Base-by-base conservation (phyloP, 1,284 basidiomycete species). In the Thecaphora thlaspeos region DNA sequence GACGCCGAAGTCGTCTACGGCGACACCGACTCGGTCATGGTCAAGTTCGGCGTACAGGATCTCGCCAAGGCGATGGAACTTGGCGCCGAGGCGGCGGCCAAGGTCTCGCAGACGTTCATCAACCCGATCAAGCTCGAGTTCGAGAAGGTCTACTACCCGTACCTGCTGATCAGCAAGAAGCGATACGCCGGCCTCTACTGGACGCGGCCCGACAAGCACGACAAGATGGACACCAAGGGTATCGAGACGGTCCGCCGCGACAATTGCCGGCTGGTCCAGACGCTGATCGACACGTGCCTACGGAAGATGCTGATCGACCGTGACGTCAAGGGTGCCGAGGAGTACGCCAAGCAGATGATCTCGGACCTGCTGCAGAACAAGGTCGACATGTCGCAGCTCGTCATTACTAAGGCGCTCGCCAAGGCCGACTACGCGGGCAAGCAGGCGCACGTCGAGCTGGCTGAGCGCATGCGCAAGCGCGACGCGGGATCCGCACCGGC, bases 51-150 rank as follows among this genome's bases (percentile, higher is more conserved):
- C 44, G 61, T 66, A 3, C 49, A 63, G 4, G 71, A 75, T 23
- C 44, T 77, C n/a, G 51, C 43, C 12, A 60, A 66, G 39, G 71
- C 74, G 14, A 77, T 77, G 75, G 57, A 71, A 46, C 59, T 77
- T 12, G 93, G 94, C 34, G 87, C 87, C 24, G 90, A 97, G 80
- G 95, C 95, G 0, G 95, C 95, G 1, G 87, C 89, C 26, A 83
- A 90, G n/a, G 94, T 98, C 7, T 70, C 68, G 2, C 47, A 71
- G 32, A 71, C 72, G 1, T 77, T 77, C 51, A 58, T 70, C 38
- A 55, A 68, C 24, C 75, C 75, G 7, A 77, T 77, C 62, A 73
- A 73, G 55, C 70, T 77, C 46, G 75, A 77, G 48, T 77, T 77
- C 62, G 75, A 77, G 26, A 77, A 77, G 54, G 72, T 75, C 44